Evolutionary conservation across 2,329 filamentous ascomycete genomes (phyloP).

Genomic region (Colletotrichum musicola): DNA sequence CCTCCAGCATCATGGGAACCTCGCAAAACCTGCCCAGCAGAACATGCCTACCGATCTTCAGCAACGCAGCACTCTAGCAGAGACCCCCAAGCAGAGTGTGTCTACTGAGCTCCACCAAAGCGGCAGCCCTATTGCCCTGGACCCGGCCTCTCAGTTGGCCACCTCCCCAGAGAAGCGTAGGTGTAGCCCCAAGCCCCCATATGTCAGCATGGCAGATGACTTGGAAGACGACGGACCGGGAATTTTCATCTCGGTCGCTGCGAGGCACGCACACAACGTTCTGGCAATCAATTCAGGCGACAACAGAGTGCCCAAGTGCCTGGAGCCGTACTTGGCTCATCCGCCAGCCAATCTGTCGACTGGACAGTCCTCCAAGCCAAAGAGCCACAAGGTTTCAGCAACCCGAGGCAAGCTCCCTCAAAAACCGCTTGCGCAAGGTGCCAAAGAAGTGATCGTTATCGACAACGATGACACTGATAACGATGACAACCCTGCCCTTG

Average conservation of each 20-base stretch:
- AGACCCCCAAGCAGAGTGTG: too few species aligned
- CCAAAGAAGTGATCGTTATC: not conserved
- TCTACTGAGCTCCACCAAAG: too few species aligned
- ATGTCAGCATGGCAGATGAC: too few species aligned
- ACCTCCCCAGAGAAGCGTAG: too few species aligned
- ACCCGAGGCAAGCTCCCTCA: not conserved
- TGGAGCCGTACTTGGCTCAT: not conserved
- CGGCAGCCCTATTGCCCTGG: too few species aligned
- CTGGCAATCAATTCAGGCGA: not conserved
- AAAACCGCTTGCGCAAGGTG: not conserved
- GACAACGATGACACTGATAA: not conserved
- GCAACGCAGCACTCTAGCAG: too few species aligned
- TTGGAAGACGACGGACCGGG: not conserved
- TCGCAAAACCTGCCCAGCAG: too few species aligned
- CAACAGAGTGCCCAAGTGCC: not conserved
- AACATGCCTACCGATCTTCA: too few species aligned
- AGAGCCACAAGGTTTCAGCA: not conserved
- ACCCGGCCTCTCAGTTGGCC: too few species aligned
- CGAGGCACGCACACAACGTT: not conserved
- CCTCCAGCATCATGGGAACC: too few species aligned
- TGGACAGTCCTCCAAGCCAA: not conserved
- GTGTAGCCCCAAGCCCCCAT: too few species aligned
- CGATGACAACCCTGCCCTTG: not conserved
- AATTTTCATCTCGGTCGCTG: not conserved
- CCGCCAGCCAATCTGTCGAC: not conserved